Conservation (phyloP, 2,329 filamentous ascomycete genomes). For the Verticillium alfalfae region DNA sequence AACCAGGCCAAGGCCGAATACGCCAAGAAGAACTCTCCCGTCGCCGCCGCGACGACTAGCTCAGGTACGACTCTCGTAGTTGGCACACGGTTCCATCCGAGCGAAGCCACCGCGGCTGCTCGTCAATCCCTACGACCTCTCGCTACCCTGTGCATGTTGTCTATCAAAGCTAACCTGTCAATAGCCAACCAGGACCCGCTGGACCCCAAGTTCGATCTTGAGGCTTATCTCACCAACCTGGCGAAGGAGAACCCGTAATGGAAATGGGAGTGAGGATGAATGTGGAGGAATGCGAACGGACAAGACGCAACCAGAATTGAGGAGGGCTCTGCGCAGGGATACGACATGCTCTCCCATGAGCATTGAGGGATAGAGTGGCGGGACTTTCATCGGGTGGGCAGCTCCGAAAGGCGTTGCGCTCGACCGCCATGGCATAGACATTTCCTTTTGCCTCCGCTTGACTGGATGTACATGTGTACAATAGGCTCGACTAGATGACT, state of each 20-base stretch:
- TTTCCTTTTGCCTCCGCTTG: slow-evolving; percentile 38
- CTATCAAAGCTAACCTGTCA: neutral
- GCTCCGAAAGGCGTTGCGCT: slow-evolving; percentile 30
- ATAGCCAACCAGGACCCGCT: slow-evolving; percentile 70
- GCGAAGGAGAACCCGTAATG: slow-evolving; percentile 44
- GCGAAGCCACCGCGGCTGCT: neutral
- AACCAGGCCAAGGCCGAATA: slow-evolving; percentile 88
- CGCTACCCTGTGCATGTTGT: neutral
- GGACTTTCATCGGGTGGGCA: slow-evolving; percentile 1
- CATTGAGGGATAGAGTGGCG: neutral
- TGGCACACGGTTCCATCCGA: slow-evolving; percentile 3
- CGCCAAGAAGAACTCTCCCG: slow-evolving; percentile 64
- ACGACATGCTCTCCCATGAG: slow-evolving; percentile 1
- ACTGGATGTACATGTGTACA: slow-evolving; percentile 48
- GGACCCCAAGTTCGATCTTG: slow-evolving; percentile 89
- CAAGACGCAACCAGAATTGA: slow-evolving; percentile 14
- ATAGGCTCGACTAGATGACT: slow-evolving; percentile 44
- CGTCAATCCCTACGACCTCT: neutral
- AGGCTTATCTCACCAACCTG: slow-evolving; percentile 70
- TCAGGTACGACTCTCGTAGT: slow-evolving; percentile 9
- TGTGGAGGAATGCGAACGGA: slow-evolving; percentile 19
- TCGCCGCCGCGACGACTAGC: slow-evolving; percentile 19
- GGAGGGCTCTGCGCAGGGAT: slow-evolving; percentile 9
- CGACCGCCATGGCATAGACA: slow-evolving; percentile 42
- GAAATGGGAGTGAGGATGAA: slow-evolving; percentile 13